A percentile compares a stretch with the other conserved stretches of the same genome.
These are phyloP conservation scores for Daldinia loculata DNA, from an alignment of 495 filamentous ascomycete species.

Conservation along the genomic window DNA sequence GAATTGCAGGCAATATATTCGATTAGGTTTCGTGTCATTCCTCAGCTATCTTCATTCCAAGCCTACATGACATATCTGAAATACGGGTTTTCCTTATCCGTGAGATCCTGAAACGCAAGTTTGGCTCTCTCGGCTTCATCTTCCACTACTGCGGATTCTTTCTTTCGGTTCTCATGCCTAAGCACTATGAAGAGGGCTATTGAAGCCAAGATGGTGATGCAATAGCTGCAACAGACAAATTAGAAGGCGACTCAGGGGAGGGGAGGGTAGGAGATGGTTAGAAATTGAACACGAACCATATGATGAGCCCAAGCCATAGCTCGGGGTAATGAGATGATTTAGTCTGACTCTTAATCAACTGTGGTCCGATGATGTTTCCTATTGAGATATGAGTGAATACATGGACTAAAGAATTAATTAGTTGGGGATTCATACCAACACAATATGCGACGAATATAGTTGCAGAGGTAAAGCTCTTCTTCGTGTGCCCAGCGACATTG, in stretches of 20 bases:
- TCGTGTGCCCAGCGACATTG: conserved; percentile 80
- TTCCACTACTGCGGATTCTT: conserved; percentile 54
- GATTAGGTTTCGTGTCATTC: neutral
- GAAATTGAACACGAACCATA: conserved; percentile 61
- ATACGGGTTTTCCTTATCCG: conserved; percentile 77
- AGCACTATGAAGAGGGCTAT: conserved; percentile 65
- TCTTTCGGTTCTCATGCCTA: conserved; percentile 63
- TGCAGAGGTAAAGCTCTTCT: conserved; percentile 77
- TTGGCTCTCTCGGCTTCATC: conserved; percentile 70
- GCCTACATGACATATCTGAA: conserved; percentile 68
- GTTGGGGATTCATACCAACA: conserved; percentile 61
- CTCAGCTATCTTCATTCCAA: neutral
- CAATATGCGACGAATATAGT: conserved; percentile 79
- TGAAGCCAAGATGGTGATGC: conserved; percentile 69
- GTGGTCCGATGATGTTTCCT: conserved; percentile 72
- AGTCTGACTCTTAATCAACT: conserved; percentile 69
- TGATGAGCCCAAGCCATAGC: conserved; percentile 74
- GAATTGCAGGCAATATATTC: neutral
- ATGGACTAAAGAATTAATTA: conserved; percentile 9
- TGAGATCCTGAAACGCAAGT: conserved; percentile 75
- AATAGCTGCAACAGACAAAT: conserved; percentile 60
- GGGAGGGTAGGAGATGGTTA: neutral
- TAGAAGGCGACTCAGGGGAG: neutral
- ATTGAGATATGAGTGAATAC: conserved; percentile 9
- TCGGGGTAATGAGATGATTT: conserved; percentile 72